Base-by-base conservation (phyloP, 139 green algal genomes). In the Closterium sp. region DNA sequence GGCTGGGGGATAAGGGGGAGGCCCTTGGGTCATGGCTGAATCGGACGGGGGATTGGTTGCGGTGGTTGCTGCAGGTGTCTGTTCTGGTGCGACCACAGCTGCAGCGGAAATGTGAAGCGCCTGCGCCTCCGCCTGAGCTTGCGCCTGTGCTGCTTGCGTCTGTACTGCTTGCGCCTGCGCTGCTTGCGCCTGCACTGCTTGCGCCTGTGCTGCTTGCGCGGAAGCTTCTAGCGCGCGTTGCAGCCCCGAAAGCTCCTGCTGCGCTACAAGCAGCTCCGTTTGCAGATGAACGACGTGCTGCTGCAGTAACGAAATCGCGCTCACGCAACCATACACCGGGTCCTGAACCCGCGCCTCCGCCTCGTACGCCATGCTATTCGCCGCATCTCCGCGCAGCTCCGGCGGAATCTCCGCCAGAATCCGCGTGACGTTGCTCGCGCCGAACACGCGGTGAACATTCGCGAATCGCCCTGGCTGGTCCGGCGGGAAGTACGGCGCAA, bases 231-330 rank as follows among this genome's bases (percentile, higher is more conserved):
- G 17, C 62, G 13, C 62, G 17, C 62, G 85, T 27, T 92, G 89
- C 42, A 92, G 24, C 27, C 89, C 34, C 85, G 89, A 62, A 31
- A 92, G 89, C 91, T 94, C 91, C 11, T 29, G 90, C n/a, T 94
- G 89, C 22, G 89, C 91, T 31, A 94, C n/a, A 45, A 91, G 90
- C 32, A 94, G 89, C 27, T 94, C 62, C 17, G 91, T 91, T 85
- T 93, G 89, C 89, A 94, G 70, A 17, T 94, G 91, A n/a, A 91
- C 91, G n/a, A 94, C 91, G 90, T 94, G 91, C 11, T 94, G 91
- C 50, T 94, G 91, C n/a, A 94, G 89, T 29, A 92, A 91, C 70
- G 91, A 94, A 28, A 94, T 94, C 4, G 91, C 89, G 19, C 91
- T 91, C 32, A 94, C 91, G 88, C 91, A 94, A 3, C 91, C 91